A percentile compares a stretch with the other conserved stretches of the same genome.
These are phyloP conservation scores for Trypanosoma vivax DNA, from an alignment of 208 protist genomes.

Conservation along the genomic window DNA sequence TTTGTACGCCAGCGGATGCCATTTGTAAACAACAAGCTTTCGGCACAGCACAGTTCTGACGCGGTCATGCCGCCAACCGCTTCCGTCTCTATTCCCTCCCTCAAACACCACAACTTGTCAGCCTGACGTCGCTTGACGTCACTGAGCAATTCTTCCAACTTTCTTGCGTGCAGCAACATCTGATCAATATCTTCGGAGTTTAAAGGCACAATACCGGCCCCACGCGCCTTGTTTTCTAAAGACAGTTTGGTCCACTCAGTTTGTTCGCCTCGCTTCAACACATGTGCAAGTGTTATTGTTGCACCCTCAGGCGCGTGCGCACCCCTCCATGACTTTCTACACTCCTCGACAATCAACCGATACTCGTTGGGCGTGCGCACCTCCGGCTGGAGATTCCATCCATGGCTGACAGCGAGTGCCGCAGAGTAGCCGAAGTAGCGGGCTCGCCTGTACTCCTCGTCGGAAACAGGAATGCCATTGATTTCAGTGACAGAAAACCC, in stretches of 20 bases:
- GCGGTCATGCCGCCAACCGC: conserved; percentile 7
- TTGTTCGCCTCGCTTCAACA: conserved; percentile 1
- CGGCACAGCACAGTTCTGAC: conserved; percentile 11
- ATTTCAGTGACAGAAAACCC: conserved; percentile 56
- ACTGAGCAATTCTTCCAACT: conserved; percentile 14
- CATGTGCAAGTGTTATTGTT: conserved; percentile 17
- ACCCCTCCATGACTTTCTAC: conserved; percentile 20
- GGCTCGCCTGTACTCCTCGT: conserved; percentile 43
- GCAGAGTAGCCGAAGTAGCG: conserved; percentile 27
- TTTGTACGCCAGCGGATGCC: conserved; percentile 18
- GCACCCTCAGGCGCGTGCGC: background rate
- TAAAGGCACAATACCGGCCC: background rate
- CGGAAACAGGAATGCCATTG: conserved; percentile 42
- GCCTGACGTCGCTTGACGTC: conserved; percentile 4
- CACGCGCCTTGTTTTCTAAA: no score
- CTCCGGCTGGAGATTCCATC: conserved; percentile 57
- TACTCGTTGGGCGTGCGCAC: conserved; percentile 35
- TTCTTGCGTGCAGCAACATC: conserved; percentile 10
- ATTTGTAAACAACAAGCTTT: conserved; percentile 26
- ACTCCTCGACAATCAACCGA: conserved; percentile 35
- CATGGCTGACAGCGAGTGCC: conserved; percentile 71
- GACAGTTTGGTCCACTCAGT: background rate
- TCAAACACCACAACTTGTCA: background rate
- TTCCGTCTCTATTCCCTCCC: background rate
- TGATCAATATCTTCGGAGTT: background rate